Conservation (phyloP, 768 basidiomycete species). For the Tulasnella sp. region DNA sequence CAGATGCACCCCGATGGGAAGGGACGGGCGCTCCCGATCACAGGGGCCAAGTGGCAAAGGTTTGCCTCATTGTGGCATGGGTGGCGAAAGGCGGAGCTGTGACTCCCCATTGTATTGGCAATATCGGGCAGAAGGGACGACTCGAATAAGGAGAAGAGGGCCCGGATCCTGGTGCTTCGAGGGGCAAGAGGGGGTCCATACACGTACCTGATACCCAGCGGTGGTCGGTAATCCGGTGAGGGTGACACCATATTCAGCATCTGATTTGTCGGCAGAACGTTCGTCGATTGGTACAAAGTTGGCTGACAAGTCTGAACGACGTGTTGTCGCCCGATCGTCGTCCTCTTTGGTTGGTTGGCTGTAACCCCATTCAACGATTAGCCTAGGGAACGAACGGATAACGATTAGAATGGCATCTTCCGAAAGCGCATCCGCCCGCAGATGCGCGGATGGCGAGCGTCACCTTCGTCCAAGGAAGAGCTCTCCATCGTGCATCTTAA, state of each 20-base stretch:
- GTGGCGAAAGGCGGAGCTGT: not conserved
- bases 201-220: not conserved
- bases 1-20: conserved; percentile 5
- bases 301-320: not conserved
- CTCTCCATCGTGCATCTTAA: not conserved
- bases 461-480: not conserved
- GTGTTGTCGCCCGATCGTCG: not conserved
- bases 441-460: not conserved
- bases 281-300: not conserved
- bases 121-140: not conserved
- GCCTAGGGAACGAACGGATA: not conserved
- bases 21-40: conserved; percentile 8
- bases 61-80: not conserved
- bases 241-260: not conserved
- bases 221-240: not conserved
- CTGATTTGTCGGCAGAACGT: not conserved
- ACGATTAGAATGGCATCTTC: not conserved
- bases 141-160: not conserved
- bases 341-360: not conserved
- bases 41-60: conserved; percentile 3
- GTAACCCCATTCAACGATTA: not conserved
- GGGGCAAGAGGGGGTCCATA: not conserved
- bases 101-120: not conserved
- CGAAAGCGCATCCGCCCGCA: not conserved
- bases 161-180: not conserved